These are phyloP conservation scores for Cercophora newfieldiana DNA, from an alignment of 495 filamentous ascomycete species.

Conservation along the genomic window DNA sequence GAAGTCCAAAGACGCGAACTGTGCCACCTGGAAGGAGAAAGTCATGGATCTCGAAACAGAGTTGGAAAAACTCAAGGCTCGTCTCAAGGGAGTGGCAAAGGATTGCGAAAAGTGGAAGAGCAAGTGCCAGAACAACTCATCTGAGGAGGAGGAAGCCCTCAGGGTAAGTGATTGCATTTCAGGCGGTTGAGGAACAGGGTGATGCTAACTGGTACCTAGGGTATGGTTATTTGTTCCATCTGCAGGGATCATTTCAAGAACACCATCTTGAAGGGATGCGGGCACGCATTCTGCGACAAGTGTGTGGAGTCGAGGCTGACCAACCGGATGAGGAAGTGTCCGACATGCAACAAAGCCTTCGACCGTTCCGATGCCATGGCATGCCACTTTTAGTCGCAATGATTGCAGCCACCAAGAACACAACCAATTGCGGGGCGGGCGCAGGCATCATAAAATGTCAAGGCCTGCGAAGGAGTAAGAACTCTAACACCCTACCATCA, in stretches of 20 bases:
- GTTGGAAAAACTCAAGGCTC: conserved; percentile 68
- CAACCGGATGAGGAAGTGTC: conserved; percentile 91
- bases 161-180: conserved; percentile 60
- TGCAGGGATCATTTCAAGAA: conserved; percentile 92
- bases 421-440: background rate
- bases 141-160: conserved; percentile 77
- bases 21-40: conserved; percentile 59
- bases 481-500: background rate
- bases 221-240: conserved; percentile 83
- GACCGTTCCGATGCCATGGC: conserved; percentile 83
- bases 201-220: conserved; percentile 55
- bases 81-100: conserved; percentile 72
- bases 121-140: conserved; percentile 75
- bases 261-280: conserved; percentile 86
- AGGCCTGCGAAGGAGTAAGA: too few relatives aligned
- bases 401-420: background rate
- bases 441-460: too few relatives aligned
- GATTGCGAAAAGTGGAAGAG: conserved; percentile 78
- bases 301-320: conserved; percentile 84
- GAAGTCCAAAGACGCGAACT: conserved; percentile 69
- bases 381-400: conserved; percentile 41
- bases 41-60: conserved; percentile 62
- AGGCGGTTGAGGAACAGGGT: background rate
- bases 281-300: conserved; percentile 90
- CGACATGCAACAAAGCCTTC: conserved; percentile 87